Base-by-base conservation (phyloP, 345 rosid species). In the Dipteronia sinensis region DNA sequence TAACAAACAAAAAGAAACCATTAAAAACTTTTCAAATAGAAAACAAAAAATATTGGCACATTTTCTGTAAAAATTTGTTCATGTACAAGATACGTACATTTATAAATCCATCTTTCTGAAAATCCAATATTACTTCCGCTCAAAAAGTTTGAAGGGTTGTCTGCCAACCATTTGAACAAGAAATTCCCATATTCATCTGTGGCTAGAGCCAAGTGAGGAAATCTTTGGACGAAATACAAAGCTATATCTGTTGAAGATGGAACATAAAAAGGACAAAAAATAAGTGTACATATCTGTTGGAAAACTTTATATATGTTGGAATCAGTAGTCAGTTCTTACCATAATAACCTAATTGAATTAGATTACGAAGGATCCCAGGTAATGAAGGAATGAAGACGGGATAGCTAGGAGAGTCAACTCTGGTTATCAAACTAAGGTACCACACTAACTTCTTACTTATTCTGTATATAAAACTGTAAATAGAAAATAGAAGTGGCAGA, bases 151-250 rank as follows among this genome's bases (percentile, higher is more conserved):
- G 70, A 67, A 19, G 70, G 49, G 0, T 40, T 2, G 0, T 1
- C 0, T 19, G 51, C 19, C 25, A 67, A 67, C 4, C 0, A 2
- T 0, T 0, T 0, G 6, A 38, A 12, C n/a, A 67, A n/a, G 40
- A 20, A 0, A 38, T 1, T 0, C 8, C 46, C 23, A 9, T 16
- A 0, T 1, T 4, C 67, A 12, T 22, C 7, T 1, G 0, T 1
- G 20, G 20, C 7, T 0, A 40, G 10, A 34, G 51, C 70, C 4
- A 67, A 38, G 4, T 3, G 1, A 8, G 70, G 70, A 31, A 38
- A 67, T 7, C 7, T 16, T 0, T 25, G 6, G 25, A 67, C 0
- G 3, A 67, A 20, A n/a, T 67, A 38, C 10, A 34, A 38, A 16
- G 70, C 10, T 38, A 67, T 8, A 38, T 40, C 70, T 67, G 25